Conservation (phyloP, 192 early-diverging fungal genomes). For the Coemansia sp. region DNA sequence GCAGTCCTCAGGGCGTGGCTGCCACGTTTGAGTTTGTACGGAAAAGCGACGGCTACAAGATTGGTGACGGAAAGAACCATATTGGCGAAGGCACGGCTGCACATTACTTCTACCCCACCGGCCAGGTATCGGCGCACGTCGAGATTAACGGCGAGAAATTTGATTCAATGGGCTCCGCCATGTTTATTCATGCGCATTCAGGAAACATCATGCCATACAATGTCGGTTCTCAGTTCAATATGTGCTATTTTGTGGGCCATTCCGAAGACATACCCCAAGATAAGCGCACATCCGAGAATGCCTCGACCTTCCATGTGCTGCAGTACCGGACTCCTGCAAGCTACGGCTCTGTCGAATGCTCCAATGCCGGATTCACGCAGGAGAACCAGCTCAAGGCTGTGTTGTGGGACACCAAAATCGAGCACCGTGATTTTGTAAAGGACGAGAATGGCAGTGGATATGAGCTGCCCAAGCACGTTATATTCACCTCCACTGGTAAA, state of each 20-base stretch:
- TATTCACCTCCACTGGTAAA: slow-evolving; percentile 78
- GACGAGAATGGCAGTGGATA: slow-evolving; percentile 83
- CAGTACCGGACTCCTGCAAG: slow-evolving; percentile 78
- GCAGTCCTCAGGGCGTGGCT: slow-evolving; percentile 61
- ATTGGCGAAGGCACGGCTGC: slow-evolving; percentile 66
- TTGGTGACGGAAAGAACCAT: slow-evolving; percentile 76
- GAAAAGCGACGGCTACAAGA: slow-evolving; percentile 71
- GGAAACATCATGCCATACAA: slow-evolving; percentile 78
- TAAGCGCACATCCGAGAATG: slow-evolving; percentile 31
- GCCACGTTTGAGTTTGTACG: slow-evolving; percentile 69
- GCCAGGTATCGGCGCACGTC: slow-evolving; percentile 67
- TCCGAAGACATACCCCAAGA: slow-evolving; percentile 62
- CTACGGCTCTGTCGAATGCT: slow-evolving; percentile 65
- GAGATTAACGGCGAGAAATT: slow-evolving; percentile 64
- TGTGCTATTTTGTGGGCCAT: slow-evolving; percentile 70
- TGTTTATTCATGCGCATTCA: slow-evolving; percentile 84
- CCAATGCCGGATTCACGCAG: slow-evolving; percentile 71
- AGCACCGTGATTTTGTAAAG: slow-evolving; percentile 58
- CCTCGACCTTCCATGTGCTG: slow-evolving; percentile 53
- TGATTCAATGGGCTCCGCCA: slow-evolving; percentile 64
- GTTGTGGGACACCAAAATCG: slow-evolving; percentile 69
- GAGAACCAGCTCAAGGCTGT: slow-evolving; percentile 69
- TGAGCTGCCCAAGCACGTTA: slow-evolving; percentile 67
- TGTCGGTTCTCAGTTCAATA: slow-evolving; percentile 82
- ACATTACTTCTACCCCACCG: slow-evolving; percentile 82